Percentiles rank a stretch among this genome's conserved stretches.
Conservation (phyloP, 805 yeast genomes). For the Wickerhamomyces rabaulensis region DNA sequence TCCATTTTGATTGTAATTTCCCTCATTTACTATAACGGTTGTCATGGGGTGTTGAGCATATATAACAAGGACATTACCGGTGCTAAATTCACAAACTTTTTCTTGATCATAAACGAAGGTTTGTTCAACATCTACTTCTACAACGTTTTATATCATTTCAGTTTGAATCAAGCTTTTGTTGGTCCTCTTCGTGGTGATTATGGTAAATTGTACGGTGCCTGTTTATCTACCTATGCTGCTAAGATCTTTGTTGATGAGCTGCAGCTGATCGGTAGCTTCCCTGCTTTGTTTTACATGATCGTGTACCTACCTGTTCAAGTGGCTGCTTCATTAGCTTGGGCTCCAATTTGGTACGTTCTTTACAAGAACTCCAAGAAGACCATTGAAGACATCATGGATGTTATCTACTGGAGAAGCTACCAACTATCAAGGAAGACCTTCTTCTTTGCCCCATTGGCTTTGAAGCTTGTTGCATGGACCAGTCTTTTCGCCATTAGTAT, state of each 20-base stretch:
- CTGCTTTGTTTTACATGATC: not conserved
- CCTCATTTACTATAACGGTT: not conserved
- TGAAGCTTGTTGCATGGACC: not conserved
- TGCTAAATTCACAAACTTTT: not conserved
- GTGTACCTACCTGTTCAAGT: not conserved
- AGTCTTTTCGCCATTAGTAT: not conserved
- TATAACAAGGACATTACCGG: not conserved
- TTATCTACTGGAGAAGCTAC: not conserved
- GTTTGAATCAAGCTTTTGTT: not conserved
- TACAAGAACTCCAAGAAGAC: not conserved
- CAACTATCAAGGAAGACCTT: not conserved
- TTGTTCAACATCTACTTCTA: not conserved
- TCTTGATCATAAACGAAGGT: not conserved
- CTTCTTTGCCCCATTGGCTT: not conserved
- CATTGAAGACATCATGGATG: not conserved
- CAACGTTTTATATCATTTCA: not conserved
- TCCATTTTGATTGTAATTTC: not conserved
- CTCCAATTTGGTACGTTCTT: not conserved
- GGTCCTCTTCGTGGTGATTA: not conserved
- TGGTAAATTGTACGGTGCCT: not conserved
- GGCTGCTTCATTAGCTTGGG: not conserved
- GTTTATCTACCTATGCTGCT: not conserved
- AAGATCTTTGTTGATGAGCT: not conserved
- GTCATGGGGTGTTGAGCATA: not conserved
- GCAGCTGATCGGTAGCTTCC: not conserved